phyloP scores from a whole-genome alignment of 2,329 filamentous ascomycete genomes.

The Aspergillus uvarum region DNA sequence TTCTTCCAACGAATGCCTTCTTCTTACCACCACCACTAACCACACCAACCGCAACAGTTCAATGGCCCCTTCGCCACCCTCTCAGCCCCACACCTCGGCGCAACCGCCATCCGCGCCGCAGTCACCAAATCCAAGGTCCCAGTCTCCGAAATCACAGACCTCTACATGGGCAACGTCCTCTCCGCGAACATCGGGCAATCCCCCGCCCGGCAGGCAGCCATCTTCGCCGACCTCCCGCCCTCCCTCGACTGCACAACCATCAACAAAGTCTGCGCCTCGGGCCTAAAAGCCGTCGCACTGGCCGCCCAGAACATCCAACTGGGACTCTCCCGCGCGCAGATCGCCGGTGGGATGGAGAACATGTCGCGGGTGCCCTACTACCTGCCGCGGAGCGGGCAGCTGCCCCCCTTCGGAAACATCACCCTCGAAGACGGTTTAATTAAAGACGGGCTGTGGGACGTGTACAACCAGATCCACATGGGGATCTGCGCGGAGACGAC shows the following conservation, averaged over 20 bases:
- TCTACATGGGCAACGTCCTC: conserved; percentile 97
- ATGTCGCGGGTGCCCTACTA: conserved; percentile 96
- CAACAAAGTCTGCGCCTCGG: conserved; percentile 97
- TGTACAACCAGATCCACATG: conserved; percentile 98
- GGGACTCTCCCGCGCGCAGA: conserved; percentile 79
- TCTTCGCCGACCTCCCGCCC: conserved; percentile 82
- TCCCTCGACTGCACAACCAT: conserved; percentile 85
- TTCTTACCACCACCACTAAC: neutral
- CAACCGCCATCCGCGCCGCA: conserved; percentile 87
- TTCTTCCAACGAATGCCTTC: neutral
- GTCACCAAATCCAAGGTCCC: conserved; percentile 83
- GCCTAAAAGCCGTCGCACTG: conserved; percentile 85
- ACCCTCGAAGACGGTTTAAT: conserved; percentile 89
- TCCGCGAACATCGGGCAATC: conserved; percentile 82
- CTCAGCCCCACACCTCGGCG: conserved; percentile 82
- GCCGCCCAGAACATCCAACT: conserved; percentile 95
- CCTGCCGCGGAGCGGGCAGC: conserved; percentile 73
- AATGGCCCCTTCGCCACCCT: conserved; percentile 86
- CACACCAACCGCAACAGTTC: conserved; percentile 60
- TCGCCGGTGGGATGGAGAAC: conserved; percentile 97
- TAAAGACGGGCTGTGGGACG: conserved; percentile 92
- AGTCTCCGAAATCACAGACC: conserved; percentile 75
- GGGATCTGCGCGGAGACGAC: conserved; percentile 94
- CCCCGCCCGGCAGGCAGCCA: conserved; percentile 83
- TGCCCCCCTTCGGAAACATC: conserved; percentile 83